Percentiles rank a stretch among this genome's conserved stretches.
Evolutionary conservation across 2,329 filamentous ascomycete genomes (phyloP).

Genomic region (Emmonsia crescens): DNA sequence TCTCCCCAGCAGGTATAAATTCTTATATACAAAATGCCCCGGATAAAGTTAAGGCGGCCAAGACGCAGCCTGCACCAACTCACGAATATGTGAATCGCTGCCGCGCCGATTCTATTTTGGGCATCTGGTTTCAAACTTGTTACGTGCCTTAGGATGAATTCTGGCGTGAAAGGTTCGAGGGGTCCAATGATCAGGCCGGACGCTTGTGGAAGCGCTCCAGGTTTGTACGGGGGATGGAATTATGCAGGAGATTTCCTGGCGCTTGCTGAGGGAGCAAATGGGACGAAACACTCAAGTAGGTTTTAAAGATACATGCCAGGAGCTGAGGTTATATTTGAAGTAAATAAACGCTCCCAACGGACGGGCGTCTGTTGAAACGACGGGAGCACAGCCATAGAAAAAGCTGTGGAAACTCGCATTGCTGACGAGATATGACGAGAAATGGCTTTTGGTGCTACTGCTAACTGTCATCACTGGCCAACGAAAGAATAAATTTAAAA

Average conservation of each 20-base stretch:
- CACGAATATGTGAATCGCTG: neutral
- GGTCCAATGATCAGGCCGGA: constrained; percentile 1
- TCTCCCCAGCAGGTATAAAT: neutral
- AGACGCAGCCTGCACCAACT: neutral
- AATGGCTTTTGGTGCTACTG: neutral
- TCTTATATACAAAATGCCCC: neutral
- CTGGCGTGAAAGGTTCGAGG: neutral
- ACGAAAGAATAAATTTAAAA: no score
- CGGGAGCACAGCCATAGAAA: neutral
- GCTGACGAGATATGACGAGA: neutral
- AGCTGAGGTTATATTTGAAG: neutral
- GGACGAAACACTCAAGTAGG: neutral
- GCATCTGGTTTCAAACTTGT: neutral
- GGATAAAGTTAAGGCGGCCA: neutral
- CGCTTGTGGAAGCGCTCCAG: neutral
- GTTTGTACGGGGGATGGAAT: neutral
- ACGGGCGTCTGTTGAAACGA: neutral
- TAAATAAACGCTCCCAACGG: neutral
- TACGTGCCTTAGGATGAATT: constrained; percentile 1
- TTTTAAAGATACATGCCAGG: neutral
- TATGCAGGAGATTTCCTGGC: neutral
- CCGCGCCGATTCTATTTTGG: neutral
- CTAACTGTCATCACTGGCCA: neutral
- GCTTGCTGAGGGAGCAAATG: constrained; percentile 6
- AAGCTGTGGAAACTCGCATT: neutral